Evolutionary conservation across 2,329 filamentous ascomycete genomes (phyloP), one percentile per base, ranked within the genome.

Genomic region (Amesomyces nigricolor): DNA sequence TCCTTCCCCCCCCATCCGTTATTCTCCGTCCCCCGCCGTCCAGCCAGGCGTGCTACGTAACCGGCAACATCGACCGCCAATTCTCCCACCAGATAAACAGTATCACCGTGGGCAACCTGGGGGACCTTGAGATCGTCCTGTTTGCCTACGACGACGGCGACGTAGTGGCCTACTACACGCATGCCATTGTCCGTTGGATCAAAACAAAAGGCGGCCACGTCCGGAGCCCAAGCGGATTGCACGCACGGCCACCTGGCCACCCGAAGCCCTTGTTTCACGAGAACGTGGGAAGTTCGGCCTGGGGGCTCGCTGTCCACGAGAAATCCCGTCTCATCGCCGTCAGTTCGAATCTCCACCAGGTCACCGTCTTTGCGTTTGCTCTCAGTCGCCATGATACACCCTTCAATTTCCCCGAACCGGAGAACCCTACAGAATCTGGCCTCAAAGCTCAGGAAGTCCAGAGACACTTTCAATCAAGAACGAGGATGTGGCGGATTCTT

Each of bases 251-350:
- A 11, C 19, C 51, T 10, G 32, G 30, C 29, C 42, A 46, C 17
- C 53, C 39, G n/a, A 58, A 62, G 53, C 73, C 74, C 0, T 88
- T 95, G 65, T 88, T 96, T 55, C 81, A 83, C 56, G 81, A 87
- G 38, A 91, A 88, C 66, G 90, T 96, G 2, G 81, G 82, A 1
- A 73, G 72, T 22, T 92, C 89, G 57, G 92, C 91, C 2, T 99
- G 94, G 94, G 94, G 92, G 0, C 71, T 96, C 47, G 87, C 90
- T 7, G 79, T 96, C 10, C 92, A 97, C 68, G 79, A 82, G 58
- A 75, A 85, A 59, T 89, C 89, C n/a, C 83, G 91, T 0, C 75
- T 96, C 58, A 87, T 99, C 59, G 94, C 92, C 0, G 86, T 95
- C 39, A 89, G 88, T 63, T 85, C 88, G 0, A 99, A 99, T 67